A percentile compares a stretch with the other conserved stretches of the same genome.
Conservation (phyloP, 805 yeast genomes). For the Komagataella mondaviorum region DNA sequence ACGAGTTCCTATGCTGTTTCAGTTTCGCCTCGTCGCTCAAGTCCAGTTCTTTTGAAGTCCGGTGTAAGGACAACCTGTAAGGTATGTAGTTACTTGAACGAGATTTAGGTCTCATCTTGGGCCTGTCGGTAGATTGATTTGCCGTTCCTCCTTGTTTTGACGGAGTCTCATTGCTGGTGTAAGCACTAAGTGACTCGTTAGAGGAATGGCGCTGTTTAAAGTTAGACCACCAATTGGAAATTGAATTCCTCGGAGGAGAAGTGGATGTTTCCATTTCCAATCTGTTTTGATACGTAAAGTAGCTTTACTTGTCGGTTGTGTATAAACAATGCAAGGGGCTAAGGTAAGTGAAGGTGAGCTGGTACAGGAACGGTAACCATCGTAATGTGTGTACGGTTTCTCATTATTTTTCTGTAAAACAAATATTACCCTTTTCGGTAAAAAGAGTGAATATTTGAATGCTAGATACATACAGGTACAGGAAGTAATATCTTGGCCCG, state of each 20-base stretch:
- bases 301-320: neutral
- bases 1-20: slow-evolving; percentile 36
- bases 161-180: neutral
- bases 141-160: neutral
- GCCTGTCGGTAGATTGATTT: neutral
- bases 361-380: neutral
- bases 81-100: slow-evolving; percentile 14
- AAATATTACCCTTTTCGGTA: neutral
- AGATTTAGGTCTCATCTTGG: neutral
- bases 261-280: neutral
- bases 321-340: neutral
- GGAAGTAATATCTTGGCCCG: neutral
- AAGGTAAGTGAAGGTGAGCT: neutral
- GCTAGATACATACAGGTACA: neutral
- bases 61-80: slow-evolving; percentile 20
- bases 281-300: neutral
- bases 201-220: neutral
- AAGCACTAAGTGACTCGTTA: neutral
- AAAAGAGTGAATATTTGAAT: neutral
- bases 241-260: neutral
- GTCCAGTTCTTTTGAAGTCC: slow-evolving; percentile 13
- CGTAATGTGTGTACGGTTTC: neutral
- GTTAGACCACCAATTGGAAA: neutral
- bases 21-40: slow-evolving; percentile 10
- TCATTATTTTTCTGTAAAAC: neutral